Evolutionary conservation across 305 asterid species (phyloP), one percentile per base, ranked within the genome.

Genomic region (Caryopteris hybrid): DNA sequence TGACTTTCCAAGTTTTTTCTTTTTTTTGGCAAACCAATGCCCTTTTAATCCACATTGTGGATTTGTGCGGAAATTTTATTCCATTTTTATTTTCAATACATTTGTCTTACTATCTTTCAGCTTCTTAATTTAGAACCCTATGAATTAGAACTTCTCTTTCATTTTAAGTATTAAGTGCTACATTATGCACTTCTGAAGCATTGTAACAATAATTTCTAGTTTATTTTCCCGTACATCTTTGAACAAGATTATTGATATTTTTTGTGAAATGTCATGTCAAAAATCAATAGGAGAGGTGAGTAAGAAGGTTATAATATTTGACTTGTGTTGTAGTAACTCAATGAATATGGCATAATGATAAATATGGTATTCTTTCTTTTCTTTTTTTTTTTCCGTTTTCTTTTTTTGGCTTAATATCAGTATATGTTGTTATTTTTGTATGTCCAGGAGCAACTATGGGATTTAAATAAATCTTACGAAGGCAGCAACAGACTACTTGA

Each of bases 361-460:
- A 57, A 5, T 23, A 10, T 74, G 34, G n/a, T 67, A 36, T 31
- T 4, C 20, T 41, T 46, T 22, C 45, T 51, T 45, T 46, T 43
- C 23, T 34, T 8, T 60, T 51, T 21, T 2, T 38, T 2, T 9
- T 38, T n/a, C n/a, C n/a, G n/a, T n/a, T n/a, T n/a, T n/a, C n/a
- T 7, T 29, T 29, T 29, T 3, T 29, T 29, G 25, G 21, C 27
- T 43, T 31, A 38, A 67, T 42, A 21, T 46, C 8, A 25, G 66
- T 36, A 22, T n/a, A 38, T 12, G 38, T 60, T 73, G 33, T 22
- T 47, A 20, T 10, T 41, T 75, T 68, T 55, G 47, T 33, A 38
- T 66, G 16, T 54, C 69, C 78, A 92, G 92, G 91, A 87, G 56
- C 88, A 81, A 27, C 72, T 94, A 62, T 85, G 96, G 93, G 82